A percentile compares a stretch with the other conserved stretches of the same genome.
Evolutionary conservation across 164 flowering plant species (phyloP).

Genomic region (Magnolia officinalis): DNA sequence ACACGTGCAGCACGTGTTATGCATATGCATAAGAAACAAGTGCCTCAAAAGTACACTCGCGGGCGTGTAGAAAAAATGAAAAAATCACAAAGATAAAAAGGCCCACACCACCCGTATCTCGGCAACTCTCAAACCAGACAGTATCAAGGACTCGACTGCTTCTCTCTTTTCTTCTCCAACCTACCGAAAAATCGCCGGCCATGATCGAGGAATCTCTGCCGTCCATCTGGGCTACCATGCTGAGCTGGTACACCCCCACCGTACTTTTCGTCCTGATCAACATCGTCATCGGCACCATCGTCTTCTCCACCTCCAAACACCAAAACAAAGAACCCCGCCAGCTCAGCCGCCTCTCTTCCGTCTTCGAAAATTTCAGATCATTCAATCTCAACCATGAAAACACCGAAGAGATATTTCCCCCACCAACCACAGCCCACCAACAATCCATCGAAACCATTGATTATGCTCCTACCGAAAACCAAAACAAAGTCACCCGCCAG

Average conservation of each 20-base stretch:
- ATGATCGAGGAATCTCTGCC: not conserved
- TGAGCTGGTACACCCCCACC: conserved; percentile 63
- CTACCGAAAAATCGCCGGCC: conserved; percentile 11
- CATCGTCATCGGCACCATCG: conserved; percentile 50
- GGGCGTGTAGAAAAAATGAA: too few relatives aligned
- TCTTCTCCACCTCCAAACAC: conserved; percentile 21
- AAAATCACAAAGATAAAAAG: not conserved
- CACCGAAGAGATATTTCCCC: conserved; percentile 9
- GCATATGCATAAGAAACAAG: too few relatives aligned
- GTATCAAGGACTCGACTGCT: not conserved
- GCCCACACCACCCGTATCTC: not conserved
- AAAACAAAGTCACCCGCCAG: not conserved
- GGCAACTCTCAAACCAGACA: not conserved
- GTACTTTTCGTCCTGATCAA: conserved; percentile 61
- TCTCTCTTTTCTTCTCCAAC: not conserved
- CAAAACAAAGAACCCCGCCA: not conserved
- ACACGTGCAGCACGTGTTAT: too few relatives aligned
- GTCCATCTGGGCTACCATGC: conserved; percentile 22
- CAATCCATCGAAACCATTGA: not conserved
- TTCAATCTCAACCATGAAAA: conserved; percentile 26
- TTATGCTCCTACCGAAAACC: not conserved
- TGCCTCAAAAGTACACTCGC: too few relatives aligned
- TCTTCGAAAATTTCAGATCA: conserved; percentile 40
- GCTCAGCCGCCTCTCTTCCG: conserved; percentile 26
- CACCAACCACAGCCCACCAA: not conserved